A percentile compares a stretch with the other conserved stretches of the same genome.
Conservation (phyloP, 805 yeast species). For the Lipomyces yamadae region DNA sequence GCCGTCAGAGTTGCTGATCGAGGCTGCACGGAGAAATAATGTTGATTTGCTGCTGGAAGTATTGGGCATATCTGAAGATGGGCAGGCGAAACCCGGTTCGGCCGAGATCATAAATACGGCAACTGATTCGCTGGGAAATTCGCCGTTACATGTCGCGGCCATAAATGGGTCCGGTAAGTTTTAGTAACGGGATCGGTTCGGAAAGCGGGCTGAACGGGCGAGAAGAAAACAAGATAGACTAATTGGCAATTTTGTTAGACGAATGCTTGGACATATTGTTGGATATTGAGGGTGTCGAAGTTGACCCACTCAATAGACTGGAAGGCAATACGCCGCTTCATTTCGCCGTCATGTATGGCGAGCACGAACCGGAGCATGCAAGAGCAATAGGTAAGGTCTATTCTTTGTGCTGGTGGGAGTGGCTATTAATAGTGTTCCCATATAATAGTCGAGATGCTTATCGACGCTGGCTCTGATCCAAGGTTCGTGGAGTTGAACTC, state of each 20-base stretch:
- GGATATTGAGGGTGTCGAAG: constrained; percentile 88
- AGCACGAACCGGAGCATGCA: constrained; percentile 85
- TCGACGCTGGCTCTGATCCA: constrained; percentile 93
- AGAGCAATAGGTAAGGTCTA: constrained; percentile 55
- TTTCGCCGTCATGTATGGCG: constrained; percentile 75
- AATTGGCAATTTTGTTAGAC: constrained; percentile 43
- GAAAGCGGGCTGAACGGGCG: neutral
- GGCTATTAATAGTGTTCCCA: neutral
- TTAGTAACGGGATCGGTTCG: too few relatives aligned
- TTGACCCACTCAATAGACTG: constrained; percentile 73
- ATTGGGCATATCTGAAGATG: constrained; percentile 50
- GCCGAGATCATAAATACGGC: constrained; percentile 67
- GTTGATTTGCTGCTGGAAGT: constrained; percentile 69
- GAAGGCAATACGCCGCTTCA: constrained; percentile 92
- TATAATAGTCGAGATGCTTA: constrained; percentile 66
- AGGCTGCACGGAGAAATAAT: constrained; percentile 87
- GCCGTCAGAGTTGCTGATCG: constrained; percentile 76
- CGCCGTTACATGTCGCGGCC: constrained; percentile 82
- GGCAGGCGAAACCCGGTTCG: constrained; percentile 40
- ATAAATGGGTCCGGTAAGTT: constrained; percentile 66
- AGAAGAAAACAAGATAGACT: neutral
- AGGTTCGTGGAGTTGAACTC: constrained; percentile 38
- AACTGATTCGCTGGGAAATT: constrained; percentile 75
- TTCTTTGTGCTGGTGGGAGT: neutral
- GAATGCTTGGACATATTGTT: constrained; percentile 80